Percentiles rank a stretch among this genome's conserved stretches.
phyloP scores from a whole-genome alignment of 495 filamentous ascomycete genomes.

The Chaetomium fimeti region DNA sequence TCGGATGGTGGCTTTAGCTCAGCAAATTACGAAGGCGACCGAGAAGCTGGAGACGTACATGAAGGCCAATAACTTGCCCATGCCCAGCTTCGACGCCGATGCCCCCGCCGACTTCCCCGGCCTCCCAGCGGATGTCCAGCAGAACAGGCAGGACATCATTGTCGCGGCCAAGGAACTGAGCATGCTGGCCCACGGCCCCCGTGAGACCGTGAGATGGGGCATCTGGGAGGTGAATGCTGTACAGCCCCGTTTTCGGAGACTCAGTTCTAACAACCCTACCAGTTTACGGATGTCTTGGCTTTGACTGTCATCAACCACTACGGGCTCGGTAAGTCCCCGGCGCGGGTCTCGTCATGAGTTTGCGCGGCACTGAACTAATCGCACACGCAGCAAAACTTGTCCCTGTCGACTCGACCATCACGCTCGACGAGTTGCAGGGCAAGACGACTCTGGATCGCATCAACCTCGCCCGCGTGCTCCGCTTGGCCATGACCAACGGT shows the following conservation, averaged over 20 bases:
- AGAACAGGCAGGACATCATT: slow-evolving; percentile 42
- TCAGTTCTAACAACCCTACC: slow-evolving; percentile 1
- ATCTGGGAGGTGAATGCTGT: slow-evolving; percentile 40
- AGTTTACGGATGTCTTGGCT: slow-evolving; percentile 44
- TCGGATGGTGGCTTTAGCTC: slow-evolving; percentile 39
- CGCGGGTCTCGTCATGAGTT: too few relatives aligned
- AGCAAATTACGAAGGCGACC: slow-evolving; percentile 42
- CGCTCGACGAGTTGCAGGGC: slow-evolving; percentile 45
- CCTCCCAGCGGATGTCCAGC: slow-evolving; percentile 40
- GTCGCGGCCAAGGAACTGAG: slow-evolving; percentile 41
- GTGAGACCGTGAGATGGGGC: slow-evolving; percentile 44
- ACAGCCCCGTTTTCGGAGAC: not conserved
- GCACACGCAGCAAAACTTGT: slow-evolving; percentile 39
- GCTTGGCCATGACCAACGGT: slow-evolving; percentile 55
- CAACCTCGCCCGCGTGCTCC: slow-evolving; percentile 53
- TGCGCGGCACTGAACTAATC: not conserved
- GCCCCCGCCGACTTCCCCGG: slow-evolving; percentile 40
- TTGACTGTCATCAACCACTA: slow-evolving; percentile 44
- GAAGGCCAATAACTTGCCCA: slow-evolving; percentile 36
- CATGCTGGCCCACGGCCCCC: slow-evolving; percentile 43
- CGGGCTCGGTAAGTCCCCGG: slow-evolving; percentile 34
- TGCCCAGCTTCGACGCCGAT: slow-evolving; percentile 43
- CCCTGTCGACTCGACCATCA: slow-evolving; percentile 41
- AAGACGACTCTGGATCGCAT: slow-evolving; percentile 43
- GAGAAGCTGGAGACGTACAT: slow-evolving; percentile 45